Evolutionary conservation across 352 stramenopile genomes (phyloP), one percentile per base, ranked within the genome.

Genomic region (Globisporangium irregulare): DNA sequence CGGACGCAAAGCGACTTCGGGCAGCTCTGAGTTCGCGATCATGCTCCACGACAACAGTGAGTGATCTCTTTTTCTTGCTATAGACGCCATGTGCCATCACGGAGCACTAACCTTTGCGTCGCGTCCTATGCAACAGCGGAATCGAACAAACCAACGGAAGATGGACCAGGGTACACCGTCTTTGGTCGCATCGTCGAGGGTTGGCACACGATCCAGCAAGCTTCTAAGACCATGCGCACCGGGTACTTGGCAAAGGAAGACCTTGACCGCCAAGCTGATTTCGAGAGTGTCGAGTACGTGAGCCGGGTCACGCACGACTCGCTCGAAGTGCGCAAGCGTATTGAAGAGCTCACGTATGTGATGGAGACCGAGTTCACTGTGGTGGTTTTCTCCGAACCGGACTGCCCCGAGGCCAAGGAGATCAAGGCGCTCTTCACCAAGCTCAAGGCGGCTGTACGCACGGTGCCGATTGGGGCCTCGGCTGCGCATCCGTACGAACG

Each of bases 371-470:
- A 74, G 32, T 85, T 97, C 72, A 93, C 91, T 32, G 89, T 99
- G 32, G 89, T 98, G 24, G 89, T 99, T 51, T 97, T 98, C 66
- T 96, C 91, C 14, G 98, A 99, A 73, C 84, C 90, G 20, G 95
- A 97, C 70, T 99, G 95, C 58, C 86, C 92, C 3, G 97, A 97
- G 77, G 98, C 95, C 71, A 87, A 77, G 43, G 76, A 91, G 55
- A 84, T 98, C 6, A 97, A 98, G 64, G 70, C 83, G 61, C 76
- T 90, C 79, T 77, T 98, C 74, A 66, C 75, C 22, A 80, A 90
- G 38, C 77, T 95, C 59, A 81, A 82, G 46, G 84, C 86, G 0
- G 78, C 80, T 0, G 77, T 86, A 34, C 79, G 83, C 15, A 78
- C 78, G 20, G 77, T 85, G 12, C 80, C 87, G 53, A 83, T 94